Evolutionary conservation across 345 rosid genomes (phyloP).

Genomic region (Firmiana major): DNA sequence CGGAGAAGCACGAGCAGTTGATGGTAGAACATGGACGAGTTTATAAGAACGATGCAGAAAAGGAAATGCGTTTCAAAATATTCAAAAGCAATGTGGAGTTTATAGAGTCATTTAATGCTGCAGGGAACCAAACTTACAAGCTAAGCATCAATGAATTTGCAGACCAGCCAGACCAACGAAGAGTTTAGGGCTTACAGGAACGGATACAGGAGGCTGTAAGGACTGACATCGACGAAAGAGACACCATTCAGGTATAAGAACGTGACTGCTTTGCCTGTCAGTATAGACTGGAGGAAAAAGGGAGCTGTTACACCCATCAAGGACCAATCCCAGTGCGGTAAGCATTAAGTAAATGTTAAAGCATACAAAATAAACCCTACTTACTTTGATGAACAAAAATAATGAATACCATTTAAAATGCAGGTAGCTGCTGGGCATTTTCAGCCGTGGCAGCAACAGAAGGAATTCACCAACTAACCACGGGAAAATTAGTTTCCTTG

Average conservation of each 20-base stretch:
- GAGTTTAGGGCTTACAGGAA: slow-evolving; percentile 25
- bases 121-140: slow-evolving; percentile 23
- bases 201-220: slow-evolving; percentile 4
- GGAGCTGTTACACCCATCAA: slow-evolving; percentile 81
- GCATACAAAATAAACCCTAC: not conserved
- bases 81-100: slow-evolving; percentile 33
- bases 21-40: slow-evolving; percentile 15
- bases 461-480: slow-evolving; percentile 50
- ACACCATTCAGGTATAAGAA: slow-evolving; percentile 1
- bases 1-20: slow-evolving; percentile 26
- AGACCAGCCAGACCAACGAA: slow-evolving; percentile 24
- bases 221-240: not conserved
- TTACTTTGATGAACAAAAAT: not conserved
- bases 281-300: slow-evolving; percentile 73
- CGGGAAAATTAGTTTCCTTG: slow-evolving; percentile 44
- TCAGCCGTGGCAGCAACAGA: slow-evolving; percentile 49
- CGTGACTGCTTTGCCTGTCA: slow-evolving; percentile 9
- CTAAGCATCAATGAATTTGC: slow-evolving; percentile 35
- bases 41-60: slow-evolving; percentile 25
- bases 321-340: slow-evolving; percentile 86
- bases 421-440: slow-evolving; percentile 14
- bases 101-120: slow-evolving; percentile 29
- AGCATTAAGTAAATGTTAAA: slow-evolving; percentile 9
- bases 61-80: slow-evolving; percentile 28
- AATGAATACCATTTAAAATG: not conserved